Evolutionary conservation across 768 basidiomycete species (phyloP).

Genomic region (Rhodocollybia butyracea): DNA sequence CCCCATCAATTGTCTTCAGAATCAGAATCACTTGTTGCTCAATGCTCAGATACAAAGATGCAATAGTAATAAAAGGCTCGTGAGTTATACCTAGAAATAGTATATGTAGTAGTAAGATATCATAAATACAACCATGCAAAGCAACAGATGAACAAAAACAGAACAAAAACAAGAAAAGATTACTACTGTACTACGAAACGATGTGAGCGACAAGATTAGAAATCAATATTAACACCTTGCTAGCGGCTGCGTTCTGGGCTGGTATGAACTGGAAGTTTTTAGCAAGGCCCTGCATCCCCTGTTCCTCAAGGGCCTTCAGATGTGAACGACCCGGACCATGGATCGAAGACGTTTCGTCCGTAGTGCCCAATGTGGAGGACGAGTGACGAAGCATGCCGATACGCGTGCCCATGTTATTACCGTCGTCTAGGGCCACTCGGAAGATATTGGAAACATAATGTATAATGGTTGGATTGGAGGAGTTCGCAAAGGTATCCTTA

Average conservation of each 20-base stretch:
- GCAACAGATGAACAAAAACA: not conserved
- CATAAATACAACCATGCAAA: not conserved
- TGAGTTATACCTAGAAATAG: too few species aligned
- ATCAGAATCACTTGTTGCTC: too few species aligned
- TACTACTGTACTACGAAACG: conserved; percentile 3
- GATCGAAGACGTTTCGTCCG: conserved; percentile 46
- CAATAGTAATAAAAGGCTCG: too few species aligned
- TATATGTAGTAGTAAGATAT: too few species aligned
- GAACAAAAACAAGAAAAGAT: not conserved
- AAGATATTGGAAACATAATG: conserved; percentile 73
- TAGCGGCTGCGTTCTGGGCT: conserved; percentile 21
- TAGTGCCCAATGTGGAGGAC: conserved; percentile 59
- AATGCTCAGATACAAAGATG: too few species aligned
- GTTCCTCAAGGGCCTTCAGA: conserved; percentile 60
- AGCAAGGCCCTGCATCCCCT: conserved; percentile 73
- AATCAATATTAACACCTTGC: conserved; percentile 3
- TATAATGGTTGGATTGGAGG: conserved; percentile 70
- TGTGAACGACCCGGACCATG: conserved; percentile 51
- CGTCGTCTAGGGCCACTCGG: conserved; percentile 48
- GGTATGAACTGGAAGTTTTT: conserved; percentile 70
- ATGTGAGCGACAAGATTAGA: conserved; percentile 8
- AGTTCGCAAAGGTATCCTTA: conserved; percentile 66
- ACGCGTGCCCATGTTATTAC: conserved; percentile 42
- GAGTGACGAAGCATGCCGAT: conserved; percentile 47
- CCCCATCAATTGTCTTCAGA: too few species aligned